Evolutionary conservation across 2,329 filamentous ascomycete genomes (phyloP), one percentile per base, ranked within the genome.

Genomic region (Ceratocystis alfenasii): DNA sequence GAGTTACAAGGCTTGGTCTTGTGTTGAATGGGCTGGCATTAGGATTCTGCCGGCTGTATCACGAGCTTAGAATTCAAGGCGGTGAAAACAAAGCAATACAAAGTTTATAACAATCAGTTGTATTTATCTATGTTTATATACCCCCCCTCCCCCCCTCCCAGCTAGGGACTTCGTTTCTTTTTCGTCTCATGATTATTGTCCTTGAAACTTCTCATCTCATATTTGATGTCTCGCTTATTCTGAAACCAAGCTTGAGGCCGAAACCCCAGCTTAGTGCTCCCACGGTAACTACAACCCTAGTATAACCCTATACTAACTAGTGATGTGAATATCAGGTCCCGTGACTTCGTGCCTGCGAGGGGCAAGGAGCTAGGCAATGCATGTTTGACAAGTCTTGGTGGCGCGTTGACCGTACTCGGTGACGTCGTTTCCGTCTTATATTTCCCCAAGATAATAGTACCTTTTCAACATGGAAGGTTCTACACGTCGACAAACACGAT

Each of bases 21-120:
- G 33, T 25, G 41, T 48, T 36, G 22, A 55, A 55, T 46, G n/a
- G 44, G 28, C 28, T 61, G 65, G 53, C 55, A 44, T 53, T 44
- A 64, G 62, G 66, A 67, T 67, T 67, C 66, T 67, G 66, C 66
- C 66, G 36, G n/a, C 28, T 55, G 55, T 62, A 65, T 65, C 62
- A 62, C 66, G 65, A 67, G 66, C 64, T 60, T 22, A 17, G 28
- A 41, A 6, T 46, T 15, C 46, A 67, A 65, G 62, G 66, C 66
- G 66, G 66, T 67, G 62, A 30, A 45, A 2, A n/a, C 20, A 15
- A 55, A 48, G 20, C 46, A 48, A 48, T 15, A 15, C 20, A 53
- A 10, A 50, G 25, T 53, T 10, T 53, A 28, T 15, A 25, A 3
- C 8, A 48, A 48, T n/a, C 46, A 48, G 46, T 20, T 50, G 20